These are phyloP conservation scores for Didymella segeticola DNA, from an alignment of 2,329 filamentous ascomycete genomes.

Conservation along the genomic window DNA sequence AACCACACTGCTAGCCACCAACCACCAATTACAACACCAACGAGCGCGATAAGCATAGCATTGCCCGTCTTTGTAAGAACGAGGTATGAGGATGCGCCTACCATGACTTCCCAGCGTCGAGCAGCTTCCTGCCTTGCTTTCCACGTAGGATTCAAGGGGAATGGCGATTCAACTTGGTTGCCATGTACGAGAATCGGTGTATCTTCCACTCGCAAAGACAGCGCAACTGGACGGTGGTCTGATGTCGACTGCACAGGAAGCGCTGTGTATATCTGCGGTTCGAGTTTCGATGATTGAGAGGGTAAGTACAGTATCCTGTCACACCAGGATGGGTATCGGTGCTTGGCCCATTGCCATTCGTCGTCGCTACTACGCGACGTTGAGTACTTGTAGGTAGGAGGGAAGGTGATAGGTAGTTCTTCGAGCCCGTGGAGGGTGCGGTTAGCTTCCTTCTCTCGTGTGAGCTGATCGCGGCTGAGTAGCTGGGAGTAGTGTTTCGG, in stretches of 20 bases:
- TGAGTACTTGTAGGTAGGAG: conserved; percentile 93
- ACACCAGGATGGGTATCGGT: conserved; percentile 89
- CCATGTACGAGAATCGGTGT: conserved; percentile 46
- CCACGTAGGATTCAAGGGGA: conserved; percentile 65
- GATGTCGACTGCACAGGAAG: conserved; percentile 81
- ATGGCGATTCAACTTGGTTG: conserved; percentile 53
- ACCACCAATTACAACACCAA: conserved; percentile 35
- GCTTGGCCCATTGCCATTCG: conserved; percentile 75
- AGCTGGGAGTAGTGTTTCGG: conserved; percentile 70
- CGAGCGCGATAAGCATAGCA: conserved; percentile 44
- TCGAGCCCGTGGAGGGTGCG: conserved; percentile 78
- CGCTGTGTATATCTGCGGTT: conserved; percentile 70
- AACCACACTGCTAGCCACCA: conserved; percentile 30
- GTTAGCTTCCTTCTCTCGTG: conserved; percentile 70
- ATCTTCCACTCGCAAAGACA: conserved; percentile 72
- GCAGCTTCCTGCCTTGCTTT: conserved; percentile 60
- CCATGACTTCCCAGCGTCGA: conserved; percentile 64
- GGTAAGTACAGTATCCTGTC: conserved; percentile 82
- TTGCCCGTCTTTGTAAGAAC: conserved; percentile 56
- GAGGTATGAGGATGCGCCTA: conserved; percentile 65
- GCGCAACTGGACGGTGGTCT: conserved; percentile 84
- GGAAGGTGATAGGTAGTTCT: conserved; percentile 78
- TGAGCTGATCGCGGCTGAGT: conserved; percentile 79
- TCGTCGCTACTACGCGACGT: conserved; percentile 39
- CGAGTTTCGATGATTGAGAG: conserved; percentile 57